Percentiles rank a stretch among this genome's conserved stretches.
Evolutionary conservation across 2,329 filamentous ascomycete genomes (phyloP).

Genomic region (Colletotrichum sp.): DNA sequence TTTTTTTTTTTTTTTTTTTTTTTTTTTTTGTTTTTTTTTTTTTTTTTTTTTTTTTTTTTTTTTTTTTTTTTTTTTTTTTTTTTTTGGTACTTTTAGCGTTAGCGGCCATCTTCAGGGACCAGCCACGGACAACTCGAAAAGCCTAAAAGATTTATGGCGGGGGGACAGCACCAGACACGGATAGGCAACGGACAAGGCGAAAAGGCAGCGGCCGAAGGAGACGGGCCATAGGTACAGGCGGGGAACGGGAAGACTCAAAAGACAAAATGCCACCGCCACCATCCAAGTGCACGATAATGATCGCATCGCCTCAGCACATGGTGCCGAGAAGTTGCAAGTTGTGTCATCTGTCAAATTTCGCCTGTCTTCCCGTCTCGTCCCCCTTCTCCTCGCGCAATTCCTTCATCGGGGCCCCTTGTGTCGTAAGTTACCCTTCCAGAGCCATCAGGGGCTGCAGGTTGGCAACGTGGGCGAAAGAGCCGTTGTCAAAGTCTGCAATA

Average conservation of each 20-base stretch:
- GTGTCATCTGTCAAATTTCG: not conserved
- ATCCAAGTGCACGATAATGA: not conserved
- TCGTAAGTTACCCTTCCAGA: not conserved
- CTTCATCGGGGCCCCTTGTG: not conserved
- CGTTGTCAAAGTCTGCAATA: conserved; percentile 1
- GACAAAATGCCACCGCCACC: not conserved
- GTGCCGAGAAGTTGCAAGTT: not conserved
- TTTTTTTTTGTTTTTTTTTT: not conserved
- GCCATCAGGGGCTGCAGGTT: not conserved
- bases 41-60: no score
- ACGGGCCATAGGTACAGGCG: not conserved
- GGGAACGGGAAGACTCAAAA: not conserved
- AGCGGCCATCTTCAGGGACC: not conserved
- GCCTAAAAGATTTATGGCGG: not conserved
- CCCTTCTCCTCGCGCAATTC: not conserved
- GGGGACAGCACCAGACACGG: not conserved
- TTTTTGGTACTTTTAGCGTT: not conserved
- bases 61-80: no score
- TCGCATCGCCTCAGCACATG: not conserved
- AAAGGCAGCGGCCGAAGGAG: not conserved
- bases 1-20: no score
- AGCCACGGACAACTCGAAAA: not conserved
- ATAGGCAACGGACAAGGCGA: not conserved
- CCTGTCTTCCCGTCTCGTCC: not conserved
- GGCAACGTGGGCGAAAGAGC: conserved; percentile 12